Percentiles rank a stretch among this genome's conserved stretches.
phyloP scores from a whole-genome alignment of 441 rosid species.

The Populus trichocarpa region DNA sequence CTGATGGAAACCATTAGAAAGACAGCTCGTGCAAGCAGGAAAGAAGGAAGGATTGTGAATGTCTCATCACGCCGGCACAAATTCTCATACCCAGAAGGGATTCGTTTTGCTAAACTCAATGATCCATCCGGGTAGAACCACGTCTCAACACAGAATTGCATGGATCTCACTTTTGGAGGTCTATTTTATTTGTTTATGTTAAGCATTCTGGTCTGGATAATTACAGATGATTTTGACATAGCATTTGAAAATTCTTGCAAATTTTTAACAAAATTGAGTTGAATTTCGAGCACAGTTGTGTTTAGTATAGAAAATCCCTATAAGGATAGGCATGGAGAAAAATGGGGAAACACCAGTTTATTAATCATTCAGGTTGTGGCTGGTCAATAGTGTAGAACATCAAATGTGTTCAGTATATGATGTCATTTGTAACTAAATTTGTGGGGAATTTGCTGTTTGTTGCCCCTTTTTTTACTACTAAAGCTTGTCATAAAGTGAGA shows the following conservation, averaged over 20 bases:
- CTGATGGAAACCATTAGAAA: slow-evolving; percentile 38
- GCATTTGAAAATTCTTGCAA: not conserved
- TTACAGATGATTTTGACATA: too few species aligned
- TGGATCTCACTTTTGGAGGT: not conserved
- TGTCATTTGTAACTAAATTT: not conserved
- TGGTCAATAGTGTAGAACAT: not conserved
- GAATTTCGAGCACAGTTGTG: not conserved
- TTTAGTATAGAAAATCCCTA: not conserved
- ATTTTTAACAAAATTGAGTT: not conserved
- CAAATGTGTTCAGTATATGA: not conserved
- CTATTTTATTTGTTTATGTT: not conserved
- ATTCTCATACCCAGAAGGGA: slow-evolving; percentile 29
- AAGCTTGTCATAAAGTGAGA: not conserved
- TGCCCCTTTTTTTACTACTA: not conserved
- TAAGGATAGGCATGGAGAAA: not conserved
- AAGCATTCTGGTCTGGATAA: not conserved
- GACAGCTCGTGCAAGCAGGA: slow-evolving; percentile 25
- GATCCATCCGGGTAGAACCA: slow-evolving; percentile 8
- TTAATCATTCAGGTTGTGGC: not conserved
- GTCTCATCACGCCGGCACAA: slow-evolving; percentile 30
- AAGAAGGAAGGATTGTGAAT: slow-evolving; percentile 40
- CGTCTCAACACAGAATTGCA: not conserved
- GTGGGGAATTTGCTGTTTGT: not conserved
- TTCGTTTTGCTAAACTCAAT: slow-evolving; percentile 29
- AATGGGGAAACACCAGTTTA: not conserved